These are phyloP conservation scores for Fusarium sacchari DNA, from an alignment of 2,329 filamentous ascomycete species.

Conservation along the genomic window DNA sequence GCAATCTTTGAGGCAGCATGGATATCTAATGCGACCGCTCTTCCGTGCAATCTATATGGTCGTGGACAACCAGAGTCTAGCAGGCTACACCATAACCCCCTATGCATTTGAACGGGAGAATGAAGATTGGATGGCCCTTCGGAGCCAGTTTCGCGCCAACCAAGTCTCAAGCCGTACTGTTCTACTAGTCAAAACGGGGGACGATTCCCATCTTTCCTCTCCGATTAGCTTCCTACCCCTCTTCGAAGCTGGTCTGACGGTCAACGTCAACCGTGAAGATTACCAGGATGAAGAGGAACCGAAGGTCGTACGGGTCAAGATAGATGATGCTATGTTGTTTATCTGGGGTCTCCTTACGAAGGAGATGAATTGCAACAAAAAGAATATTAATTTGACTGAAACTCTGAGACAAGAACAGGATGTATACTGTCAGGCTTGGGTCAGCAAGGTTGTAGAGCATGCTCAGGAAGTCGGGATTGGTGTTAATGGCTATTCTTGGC, in stretches of 20 bases:
- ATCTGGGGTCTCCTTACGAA: fast-evolving
- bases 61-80: not conserved
- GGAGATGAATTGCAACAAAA: not conserved
- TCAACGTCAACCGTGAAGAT: not conserved
- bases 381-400: fast-evolving
- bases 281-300: not conserved
- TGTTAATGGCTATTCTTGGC: not conserved
- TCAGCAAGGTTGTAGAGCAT: not conserved
- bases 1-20: not conserved
- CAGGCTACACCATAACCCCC: not conserved
- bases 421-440: not conserved
- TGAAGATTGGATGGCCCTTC: not conserved
- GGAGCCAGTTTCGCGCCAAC: not conserved
- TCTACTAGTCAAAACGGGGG: not conserved
- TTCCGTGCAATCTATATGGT: not conserved
- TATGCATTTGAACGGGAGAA: not conserved
- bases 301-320: not conserved
- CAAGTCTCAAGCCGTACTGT: not conserved
- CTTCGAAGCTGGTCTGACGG: not conserved
- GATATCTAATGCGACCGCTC: not conserved
- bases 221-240: not conserved
- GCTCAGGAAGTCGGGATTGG: not conserved
- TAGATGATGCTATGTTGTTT: not conserved
- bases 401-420: not conserved
- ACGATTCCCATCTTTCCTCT: not conserved